Conservation (phyloP, 2,329 filamentous ascomycete genomes). For the Cladosporium halotolerans region DNA sequence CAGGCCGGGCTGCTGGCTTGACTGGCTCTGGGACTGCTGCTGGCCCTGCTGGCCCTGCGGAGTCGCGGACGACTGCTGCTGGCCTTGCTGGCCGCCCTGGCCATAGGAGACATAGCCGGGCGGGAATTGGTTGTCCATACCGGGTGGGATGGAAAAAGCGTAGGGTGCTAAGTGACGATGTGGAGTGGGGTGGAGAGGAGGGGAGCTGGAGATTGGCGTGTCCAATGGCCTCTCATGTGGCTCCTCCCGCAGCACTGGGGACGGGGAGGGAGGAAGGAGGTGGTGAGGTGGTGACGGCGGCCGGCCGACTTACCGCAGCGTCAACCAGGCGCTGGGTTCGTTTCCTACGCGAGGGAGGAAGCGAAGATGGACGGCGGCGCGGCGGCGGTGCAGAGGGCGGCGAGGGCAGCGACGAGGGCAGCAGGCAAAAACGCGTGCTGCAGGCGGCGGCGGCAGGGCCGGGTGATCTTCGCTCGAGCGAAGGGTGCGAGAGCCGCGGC, state of each 20-base stretch:
- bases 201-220: conserved; percentile 13
- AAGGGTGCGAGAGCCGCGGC: neutral
- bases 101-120: conserved; percentile 23
- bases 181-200: conserved; percentile 14
- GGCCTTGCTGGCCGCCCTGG: conserved; percentile 17
- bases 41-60: conserved; percentile 19
- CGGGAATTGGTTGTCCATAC: conserved; percentile 24
- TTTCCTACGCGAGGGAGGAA: neutral
- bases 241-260: conserved; percentile 10
- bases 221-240: conserved; percentile 14
- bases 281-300: conserved; percentile 1
- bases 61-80: conserved; percentile 17
- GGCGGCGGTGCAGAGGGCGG: conserved; percentile 1
- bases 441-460: neutral
- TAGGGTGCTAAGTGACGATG: conserved; percentile 8
- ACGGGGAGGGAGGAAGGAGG: neutral
- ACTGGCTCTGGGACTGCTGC: conserved; percentile 18
- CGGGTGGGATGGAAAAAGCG: conserved; percentile 8
- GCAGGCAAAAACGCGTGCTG: neutral
- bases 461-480: neutral
- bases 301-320: conserved; percentile 9
- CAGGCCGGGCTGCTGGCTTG: conserved; percentile 15
- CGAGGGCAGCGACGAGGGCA: neutral
- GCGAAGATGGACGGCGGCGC: conserved; percentile 1
- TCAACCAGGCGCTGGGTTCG: conserved; percentile 5